phyloP scores from a whole-genome alignment of 1,284 basidiomycete species.

The Trichosporon asahii region DNA sequence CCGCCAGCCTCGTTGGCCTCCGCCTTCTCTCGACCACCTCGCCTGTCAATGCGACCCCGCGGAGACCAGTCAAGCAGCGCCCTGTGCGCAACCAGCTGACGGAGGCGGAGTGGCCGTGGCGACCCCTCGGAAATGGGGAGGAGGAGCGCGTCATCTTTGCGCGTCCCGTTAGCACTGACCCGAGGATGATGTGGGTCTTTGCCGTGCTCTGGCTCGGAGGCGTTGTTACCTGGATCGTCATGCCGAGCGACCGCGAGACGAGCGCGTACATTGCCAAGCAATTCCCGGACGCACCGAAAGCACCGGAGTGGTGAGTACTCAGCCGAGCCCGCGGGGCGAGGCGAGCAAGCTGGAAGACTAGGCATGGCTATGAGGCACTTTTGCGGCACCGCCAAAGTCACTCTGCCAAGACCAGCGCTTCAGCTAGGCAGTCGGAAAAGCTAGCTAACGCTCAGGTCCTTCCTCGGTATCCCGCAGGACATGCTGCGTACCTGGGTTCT shows the following conservation, averaged over 20 bases:
- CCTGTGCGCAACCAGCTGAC: neutral
- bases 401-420: too few relatives aligned
- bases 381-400: neutral
- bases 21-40: neutral
- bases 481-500: conserved; percentile 13
- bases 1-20: neutral
- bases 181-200: conserved; percentile 17
- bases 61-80: neutral
- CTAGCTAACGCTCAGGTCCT: conserved; percentile 12
- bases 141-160: conserved; percentile 27
- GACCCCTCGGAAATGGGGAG: conserved; percentile 14
- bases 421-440: neutral
- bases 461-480: conserved; percentile 16
- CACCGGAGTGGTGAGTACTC: conserved; percentile 14
- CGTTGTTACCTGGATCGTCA: conserved; percentile 9
- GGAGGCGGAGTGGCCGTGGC: conserved; percentile 24
- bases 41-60: neutral
- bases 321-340: neutral
- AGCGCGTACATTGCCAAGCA: conserved; percentile 10
- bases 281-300: neutral
- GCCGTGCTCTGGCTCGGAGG: conserved; percentile 9
- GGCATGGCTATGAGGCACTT: neutral
- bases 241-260: conserved; percentile 9
- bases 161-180: conserved; percentile 10
- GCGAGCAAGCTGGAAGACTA: too few relatives aligned